Evolutionary conservation across 768 basidiomycete species (phyloP).

Genomic region (Collybia mongolica): DNA sequence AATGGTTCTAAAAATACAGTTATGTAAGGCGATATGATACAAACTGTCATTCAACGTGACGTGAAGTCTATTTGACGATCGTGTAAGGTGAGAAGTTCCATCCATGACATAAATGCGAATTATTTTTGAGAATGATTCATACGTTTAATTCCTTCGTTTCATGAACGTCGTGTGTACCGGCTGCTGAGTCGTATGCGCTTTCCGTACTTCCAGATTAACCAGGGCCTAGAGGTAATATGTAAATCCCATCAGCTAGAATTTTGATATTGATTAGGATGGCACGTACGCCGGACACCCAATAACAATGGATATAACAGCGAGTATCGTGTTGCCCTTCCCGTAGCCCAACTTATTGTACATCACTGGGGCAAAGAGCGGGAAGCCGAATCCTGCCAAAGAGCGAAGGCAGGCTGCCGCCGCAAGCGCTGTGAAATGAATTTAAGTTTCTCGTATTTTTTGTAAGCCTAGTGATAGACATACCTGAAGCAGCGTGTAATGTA

Average conservation of each 20-base stretch:
- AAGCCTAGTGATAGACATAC: conserved; percentile 26
- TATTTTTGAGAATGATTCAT: no score
- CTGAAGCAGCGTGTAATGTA: conserved; percentile 66
- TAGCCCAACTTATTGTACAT: conserved; percentile 69
- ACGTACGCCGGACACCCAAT: conserved; percentile 62
- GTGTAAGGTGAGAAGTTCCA: no score
- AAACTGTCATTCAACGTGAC: no score
- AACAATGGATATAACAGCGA: conserved; percentile 55
- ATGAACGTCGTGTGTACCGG: conserved; percentile 29
- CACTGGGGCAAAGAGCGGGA: conserved; percentile 74
- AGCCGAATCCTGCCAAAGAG: conserved; percentile 67
- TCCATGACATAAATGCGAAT: no score
- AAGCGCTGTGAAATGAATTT: conserved; percentile 38
- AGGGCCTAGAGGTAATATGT: conserved; percentile 24
- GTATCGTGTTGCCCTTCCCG: conserved; percentile 66
- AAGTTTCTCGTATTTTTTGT: no score
- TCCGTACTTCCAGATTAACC: conserved; percentile 33
- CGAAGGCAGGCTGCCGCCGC: conserved; percentile 65
- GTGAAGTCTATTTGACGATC: no score
- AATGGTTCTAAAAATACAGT: no score
- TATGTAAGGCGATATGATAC: no score
- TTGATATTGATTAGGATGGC: neutral
- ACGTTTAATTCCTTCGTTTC: no score
- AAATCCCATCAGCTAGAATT: neutral
- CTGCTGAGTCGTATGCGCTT: conserved; percentile 49